These are phyloP conservation scores for Hyphopichia buzzinii DNA, from an alignment of 1,139 yeast species.

Conservation along the genomic window DNA sequence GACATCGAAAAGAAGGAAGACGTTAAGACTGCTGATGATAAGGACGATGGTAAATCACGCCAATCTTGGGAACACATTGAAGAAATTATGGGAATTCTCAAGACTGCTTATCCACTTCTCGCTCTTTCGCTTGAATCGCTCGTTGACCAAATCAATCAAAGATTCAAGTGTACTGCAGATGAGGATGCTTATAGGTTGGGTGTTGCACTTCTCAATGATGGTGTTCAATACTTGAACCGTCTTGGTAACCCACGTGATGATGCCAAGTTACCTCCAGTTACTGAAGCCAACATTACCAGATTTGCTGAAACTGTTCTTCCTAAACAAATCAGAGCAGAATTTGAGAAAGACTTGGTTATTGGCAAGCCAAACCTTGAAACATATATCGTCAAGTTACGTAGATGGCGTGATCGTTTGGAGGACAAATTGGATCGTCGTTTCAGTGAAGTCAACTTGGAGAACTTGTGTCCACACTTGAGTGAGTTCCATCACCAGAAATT, in stretches of 20 bases:
- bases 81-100: constrained; percentile 90
- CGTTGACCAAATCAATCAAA: constrained; percentile 91
- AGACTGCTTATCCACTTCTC: constrained; percentile 92
- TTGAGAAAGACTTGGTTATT: constrained; percentile 85
- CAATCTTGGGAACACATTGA: constrained; percentile 97
- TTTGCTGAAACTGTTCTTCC: constrained; percentile 95
- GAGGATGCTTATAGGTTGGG: constrained; percentile 95
- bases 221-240: constrained; percentile 83
- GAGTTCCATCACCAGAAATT: constrained; percentile 98
- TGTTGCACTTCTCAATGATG: constrained; percentile 89
- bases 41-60: constrained; percentile 23
- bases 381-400: constrained; percentile 76
- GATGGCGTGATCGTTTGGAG: constrained; percentile 92
- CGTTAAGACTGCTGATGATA: constrained; percentile 6
- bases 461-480: constrained; percentile 89
- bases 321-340: constrained; percentile 83
- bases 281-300: constrained; percentile 84
- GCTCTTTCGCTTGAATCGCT: constrained; percentile 92
- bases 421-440: constrained; percentile 84
- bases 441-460: constrained; percentile 77
- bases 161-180: constrained; percentile 93
- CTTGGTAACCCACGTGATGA: constrained; percentile 84
- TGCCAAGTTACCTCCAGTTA: constrained; percentile 84
- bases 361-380: constrained; percentile 88
- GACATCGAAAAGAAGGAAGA: constrained; percentile 4